Conservation (phyloP, 2,329 filamentous ascomycete genomes). For the Colletotrichum sp. region DNA sequence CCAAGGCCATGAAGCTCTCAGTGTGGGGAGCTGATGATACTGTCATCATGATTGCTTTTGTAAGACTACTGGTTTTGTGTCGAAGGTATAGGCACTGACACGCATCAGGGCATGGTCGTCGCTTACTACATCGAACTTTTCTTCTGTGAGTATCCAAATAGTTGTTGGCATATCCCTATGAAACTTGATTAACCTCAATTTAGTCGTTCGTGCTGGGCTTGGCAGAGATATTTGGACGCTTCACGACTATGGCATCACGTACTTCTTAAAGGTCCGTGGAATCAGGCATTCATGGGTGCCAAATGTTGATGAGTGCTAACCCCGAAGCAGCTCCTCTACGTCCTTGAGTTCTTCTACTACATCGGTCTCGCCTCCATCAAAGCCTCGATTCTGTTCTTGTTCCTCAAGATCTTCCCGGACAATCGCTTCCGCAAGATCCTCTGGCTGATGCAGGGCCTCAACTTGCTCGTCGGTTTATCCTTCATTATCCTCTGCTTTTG, state of each 20-base stretch:
- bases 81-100: neutral
- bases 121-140: neutral
- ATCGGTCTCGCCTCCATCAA: slow-evolving; percentile 26
- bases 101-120: neutral
- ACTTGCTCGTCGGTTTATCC: neutral
- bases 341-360: slow-evolving; percentile 34
- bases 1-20: neutral
- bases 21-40: slow-evolving; percentile 1
- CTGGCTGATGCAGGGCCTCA: neutral
- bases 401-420: neutral
- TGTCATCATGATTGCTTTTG: neutral
- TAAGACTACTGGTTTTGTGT: neutral
- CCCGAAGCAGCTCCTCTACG: slow-evolving; percentile 27
- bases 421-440: neutral
- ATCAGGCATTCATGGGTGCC: neutral
- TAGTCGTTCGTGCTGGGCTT: slow-evolving; percentile 29
- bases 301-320: neutral
- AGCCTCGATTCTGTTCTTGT: neutral
- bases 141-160: neutral
- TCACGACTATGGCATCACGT: slow-evolving; percentile 25
- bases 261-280: slow-evolving; percentile 31
- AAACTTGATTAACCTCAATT: slow-evolving; percentile 6
- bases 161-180: too few species aligned
- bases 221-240: slow-evolving; percentile 43
- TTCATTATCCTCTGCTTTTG: neutral